phyloP scores from a whole-genome alignment of 805 yeast genomes.

The Zygotorulaspora florentina region DNA sequence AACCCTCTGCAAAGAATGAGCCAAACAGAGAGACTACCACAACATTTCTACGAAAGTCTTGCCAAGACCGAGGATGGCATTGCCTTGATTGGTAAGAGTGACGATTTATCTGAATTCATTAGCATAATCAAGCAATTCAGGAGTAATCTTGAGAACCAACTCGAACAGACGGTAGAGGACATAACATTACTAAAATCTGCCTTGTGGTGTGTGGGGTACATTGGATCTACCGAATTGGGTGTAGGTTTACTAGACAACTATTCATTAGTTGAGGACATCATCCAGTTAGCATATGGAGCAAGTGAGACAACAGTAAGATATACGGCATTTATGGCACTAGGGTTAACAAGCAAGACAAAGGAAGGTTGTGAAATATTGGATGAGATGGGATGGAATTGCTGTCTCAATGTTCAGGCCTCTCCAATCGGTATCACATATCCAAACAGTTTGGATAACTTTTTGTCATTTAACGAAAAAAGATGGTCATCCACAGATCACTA shows the following conservation, averaged over 20 bases:
- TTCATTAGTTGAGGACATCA: slow-evolving; percentile 50
- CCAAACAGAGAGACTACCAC: slow-evolving; percentile 38
- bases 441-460: slow-evolving; percentile 29
- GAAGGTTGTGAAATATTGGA: slow-evolving; percentile 85
- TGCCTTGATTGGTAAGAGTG: slow-evolving; percentile 49
- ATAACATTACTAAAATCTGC: slow-evolving; percentile 60
- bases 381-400: slow-evolving; percentile 70
- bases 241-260: slow-evolving; percentile 52
- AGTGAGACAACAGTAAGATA: slow-evolving; percentile 62
- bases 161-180: slow-evolving; percentile 30
- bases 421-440: slow-evolving; percentile 45
- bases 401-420: slow-evolving; percentile 40
- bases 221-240: slow-evolving; percentile 71
- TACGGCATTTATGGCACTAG: slow-evolving; percentile 72
- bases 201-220: slow-evolving; percentile 83
- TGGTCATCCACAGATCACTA: slow-evolving; percentile 20
- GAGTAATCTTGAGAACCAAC: slow-evolving; percentile 14
- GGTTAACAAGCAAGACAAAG: slow-evolving; percentile 63
- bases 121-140: slow-evolving; percentile 36
- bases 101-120: slow-evolving; percentile 41
- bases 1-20: slow-evolving; percentile 13
- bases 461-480: slow-evolving; percentile 27
- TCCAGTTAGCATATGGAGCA: slow-evolving; percentile 45
- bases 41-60: slow-evolving; percentile 75
- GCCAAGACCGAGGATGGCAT: slow-evolving; percentile 81